Conservation (phyloP, 2,329 filamentous ascomycete genomes). For the Aspergillus costaricaensis region DNA sequence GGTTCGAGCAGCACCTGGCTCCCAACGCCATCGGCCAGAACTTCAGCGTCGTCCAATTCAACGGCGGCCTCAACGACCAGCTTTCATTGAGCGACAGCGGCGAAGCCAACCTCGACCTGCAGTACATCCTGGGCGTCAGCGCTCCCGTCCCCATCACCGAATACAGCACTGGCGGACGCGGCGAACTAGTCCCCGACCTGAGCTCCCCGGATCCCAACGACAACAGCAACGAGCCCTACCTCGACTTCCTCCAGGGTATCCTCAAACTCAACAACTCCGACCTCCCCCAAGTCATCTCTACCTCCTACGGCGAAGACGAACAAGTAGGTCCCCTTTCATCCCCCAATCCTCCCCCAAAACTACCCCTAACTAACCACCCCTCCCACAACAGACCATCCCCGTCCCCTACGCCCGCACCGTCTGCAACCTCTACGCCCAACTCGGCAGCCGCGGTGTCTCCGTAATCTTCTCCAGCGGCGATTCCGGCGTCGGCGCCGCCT, state of each 20-base stretch:
- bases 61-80: conserved; percentile 44
- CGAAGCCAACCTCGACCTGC: conserved; percentile 55
- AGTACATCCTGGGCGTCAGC: conserved; percentile 51
- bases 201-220: conserved; percentile 45
- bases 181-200: conserved; percentile 49
- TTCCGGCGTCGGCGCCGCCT: conserved; percentile 46
- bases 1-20: conserved; percentile 44
- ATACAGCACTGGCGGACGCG: conserved; percentile 52
- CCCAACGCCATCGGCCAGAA: conserved; percentile 45
- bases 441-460: conserved; percentile 53
- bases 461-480: conserved; percentile 54
- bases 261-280: conserved; percentile 32
- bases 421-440: conserved; percentile 51
- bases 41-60: conserved; percentile 47
- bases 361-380: conserved; percentile 2
- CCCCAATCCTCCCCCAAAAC: neutral
- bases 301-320: conserved; percentile 46
- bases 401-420: conserved; percentile 40
- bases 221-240: conserved; percentile 52
- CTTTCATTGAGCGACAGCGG: conserved; percentile 42
- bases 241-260: conserved; percentile 38
- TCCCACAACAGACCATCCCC: conserved; percentile 32
- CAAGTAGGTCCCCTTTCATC: conserved; percentile 22
- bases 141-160: conserved; percentile 48
- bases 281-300: conserved; percentile 43